Percentiles rank a stretch among this genome's conserved stretches.
These are phyloP conservation scores for Penicillium flavigenum DNA, from an alignment of 495 filamentous ascomycete genomes.

Conservation along the genomic window DNA sequence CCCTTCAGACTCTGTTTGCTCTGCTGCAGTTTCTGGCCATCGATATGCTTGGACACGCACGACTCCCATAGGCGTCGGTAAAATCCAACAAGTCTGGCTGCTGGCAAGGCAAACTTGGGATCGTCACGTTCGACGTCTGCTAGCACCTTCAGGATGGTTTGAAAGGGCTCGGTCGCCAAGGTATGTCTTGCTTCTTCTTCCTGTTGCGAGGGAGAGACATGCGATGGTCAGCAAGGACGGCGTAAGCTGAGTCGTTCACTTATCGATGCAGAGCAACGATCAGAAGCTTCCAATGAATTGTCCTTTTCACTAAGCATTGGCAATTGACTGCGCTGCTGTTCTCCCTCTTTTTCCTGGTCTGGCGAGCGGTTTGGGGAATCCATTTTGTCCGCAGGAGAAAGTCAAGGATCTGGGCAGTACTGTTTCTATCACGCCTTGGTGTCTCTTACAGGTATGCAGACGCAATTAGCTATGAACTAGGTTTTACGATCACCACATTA, in stretches of 20 bases:
- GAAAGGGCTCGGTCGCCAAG: background rate
- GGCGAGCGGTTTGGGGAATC: too few species aligned
- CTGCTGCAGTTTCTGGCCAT: slow-evolving; percentile 6
- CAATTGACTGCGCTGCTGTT: slow-evolving; percentile 4
- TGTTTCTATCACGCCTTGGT: too few species aligned
- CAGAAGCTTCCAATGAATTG: background rate
- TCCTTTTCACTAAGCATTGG: background rate
- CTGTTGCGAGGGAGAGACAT: slow-evolving; percentile 2
- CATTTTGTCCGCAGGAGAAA: too few species aligned
- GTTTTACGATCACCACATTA: too few species aligned
- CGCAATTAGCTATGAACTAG: too few species aligned
- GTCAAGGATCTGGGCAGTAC: too few species aligned
- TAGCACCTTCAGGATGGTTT: background rate
- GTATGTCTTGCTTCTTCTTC: slow-evolving; percentile 1
- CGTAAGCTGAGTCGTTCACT: too few species aligned
- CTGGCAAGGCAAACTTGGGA: slow-evolving; percentile 5
- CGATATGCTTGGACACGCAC: slow-evolving; percentile 9
- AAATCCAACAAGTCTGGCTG: slow-evolving; percentile 3
- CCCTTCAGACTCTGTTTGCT: slow-evolving; percentile 5
- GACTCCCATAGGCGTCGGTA: slow-evolving; percentile 9
- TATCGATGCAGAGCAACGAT: background rate
- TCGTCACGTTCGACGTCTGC: slow-evolving; percentile 9
- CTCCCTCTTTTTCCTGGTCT: background rate
- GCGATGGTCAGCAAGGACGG: too few species aligned
- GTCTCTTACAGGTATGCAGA: too few species aligned